Base-by-base conservation (phyloP, 768 basidiomycete species). In the Tylopilus balloui region DNA sequence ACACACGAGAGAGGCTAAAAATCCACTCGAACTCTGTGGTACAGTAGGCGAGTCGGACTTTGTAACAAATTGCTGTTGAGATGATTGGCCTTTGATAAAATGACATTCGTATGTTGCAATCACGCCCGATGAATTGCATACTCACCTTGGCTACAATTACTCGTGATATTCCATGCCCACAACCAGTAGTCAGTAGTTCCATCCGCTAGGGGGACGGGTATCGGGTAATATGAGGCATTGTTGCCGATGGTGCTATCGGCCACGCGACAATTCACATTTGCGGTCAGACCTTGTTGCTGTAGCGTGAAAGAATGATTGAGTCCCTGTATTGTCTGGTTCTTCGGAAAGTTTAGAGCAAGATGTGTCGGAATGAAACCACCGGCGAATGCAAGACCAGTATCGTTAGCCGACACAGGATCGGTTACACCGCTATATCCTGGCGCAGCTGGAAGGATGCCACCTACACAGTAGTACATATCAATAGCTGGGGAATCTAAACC, bases 201-300 rank as follows among this genome's bases (percentile, higher is more conserved):
- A 15, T 52, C 8, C n/a, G 41, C 28, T 14, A 24, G 3, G 9
- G 35, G 47, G 17, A 52, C 17, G 8, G 47, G 20, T 14, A 50
- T 39, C 14, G 51, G 6, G 6, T 42, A 10, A 19, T 17, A 41
- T 4, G 51, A 9, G 4, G 48, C 34, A n/a, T 4, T 10, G 10
- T 14, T 28, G 19, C 20, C 17, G 29, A 32, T 20, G 5, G 34
- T 36, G 32, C 5, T 6, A 19, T 29, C 24, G 13, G 12, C 6
- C 36, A 2, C 28, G 8, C 6, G 19, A 42, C 47, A 50, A 1
- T 31, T 40, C 25, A 59, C 49, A 12, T 60, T 24, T 14, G 57
- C 57, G 15, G 53, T 60, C 11, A 59, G n/a, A 20, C 58, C 58
- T 37, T 59, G 58, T 39, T 60, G 58, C 21, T n/a, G 13, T 14